Percentiles rank a stretch among this genome's conserved stretches.
These are phyloP conservation scores for Hibiscus syriacus DNA, from an alignment of 345 rosid species.

Conservation along the genomic window DNA sequence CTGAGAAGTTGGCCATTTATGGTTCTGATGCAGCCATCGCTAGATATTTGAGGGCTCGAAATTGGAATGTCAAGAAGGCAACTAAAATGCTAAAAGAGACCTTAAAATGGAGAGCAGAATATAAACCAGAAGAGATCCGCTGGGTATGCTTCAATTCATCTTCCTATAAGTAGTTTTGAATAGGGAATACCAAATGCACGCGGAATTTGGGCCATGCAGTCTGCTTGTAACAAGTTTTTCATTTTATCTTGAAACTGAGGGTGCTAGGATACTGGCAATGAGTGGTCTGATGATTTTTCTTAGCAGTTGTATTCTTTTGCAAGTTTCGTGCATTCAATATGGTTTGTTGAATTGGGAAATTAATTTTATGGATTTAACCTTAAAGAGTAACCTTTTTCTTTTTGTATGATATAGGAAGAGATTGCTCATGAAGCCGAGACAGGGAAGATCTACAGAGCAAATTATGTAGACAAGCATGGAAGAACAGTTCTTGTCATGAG, in stretches of 20 bases:
- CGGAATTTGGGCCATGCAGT: not conserved
- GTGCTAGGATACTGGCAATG: not conserved
- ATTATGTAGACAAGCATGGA: conserved; percentile 64
- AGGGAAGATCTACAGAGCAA: conserved; percentile 77
- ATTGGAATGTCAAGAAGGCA: conserved; percentile 92
- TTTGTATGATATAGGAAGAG: conserved; percentile 52
- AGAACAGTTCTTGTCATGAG: conserved; percentile 86
- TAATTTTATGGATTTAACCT: not conserved
- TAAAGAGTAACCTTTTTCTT: not conserved
- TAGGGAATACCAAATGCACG: not conserved
- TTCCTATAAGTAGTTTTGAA: conserved; percentile 1
- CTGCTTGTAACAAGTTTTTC: not conserved
- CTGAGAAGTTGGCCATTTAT: conserved; percentile 51
- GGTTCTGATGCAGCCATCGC: conserved; percentile 61
- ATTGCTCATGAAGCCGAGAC: conserved; percentile 89
- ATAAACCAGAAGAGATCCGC: conserved; percentile 82
- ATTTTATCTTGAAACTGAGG: not conserved
- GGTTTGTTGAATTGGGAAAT: not conserved
- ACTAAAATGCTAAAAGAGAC: conserved; percentile 87
- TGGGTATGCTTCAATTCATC: conserved; percentile 47
- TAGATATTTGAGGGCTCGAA: conserved; percentile 67
- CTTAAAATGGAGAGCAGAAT: conserved; percentile 78
- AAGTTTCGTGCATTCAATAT: not conserved
- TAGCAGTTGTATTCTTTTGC: conserved; percentile 2
- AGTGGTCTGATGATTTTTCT: conserved; percentile 8